Conservation (phyloP, 345 rosid genomes). For the Syzygium grande region DNA sequence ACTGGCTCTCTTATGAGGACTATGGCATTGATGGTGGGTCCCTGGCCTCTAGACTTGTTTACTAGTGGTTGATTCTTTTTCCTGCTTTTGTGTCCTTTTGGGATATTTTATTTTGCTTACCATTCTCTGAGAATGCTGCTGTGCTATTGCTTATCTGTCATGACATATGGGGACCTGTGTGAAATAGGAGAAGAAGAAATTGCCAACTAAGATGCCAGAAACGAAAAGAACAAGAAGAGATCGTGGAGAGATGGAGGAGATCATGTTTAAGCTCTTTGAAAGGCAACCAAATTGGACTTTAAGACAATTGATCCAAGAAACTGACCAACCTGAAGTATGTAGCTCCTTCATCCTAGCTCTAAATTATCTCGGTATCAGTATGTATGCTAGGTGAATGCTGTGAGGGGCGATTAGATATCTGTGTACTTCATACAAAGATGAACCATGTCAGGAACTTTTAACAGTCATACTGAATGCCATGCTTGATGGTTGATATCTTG, state of each 20-base stretch:
- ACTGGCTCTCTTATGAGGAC: conserved; percentile 81
- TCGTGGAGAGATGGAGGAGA: conserved; percentile 78
- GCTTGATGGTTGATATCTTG: neutral
- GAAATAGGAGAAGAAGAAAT: conserved; percentile 69
- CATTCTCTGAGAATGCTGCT: neutral
- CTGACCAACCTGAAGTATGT: conserved; percentile 87
- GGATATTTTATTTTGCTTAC: neutral
- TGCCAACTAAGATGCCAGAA: conserved; percentile 39
- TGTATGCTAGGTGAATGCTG: neutral
- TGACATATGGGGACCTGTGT: neutral
- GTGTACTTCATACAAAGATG: neutral
- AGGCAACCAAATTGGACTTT: conserved; percentile 84
- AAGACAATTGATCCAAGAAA: conserved; percentile 71
- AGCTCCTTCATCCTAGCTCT: neutral
- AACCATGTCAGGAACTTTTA: neutral
- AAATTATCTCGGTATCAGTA: neutral
- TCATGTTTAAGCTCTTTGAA: conserved; percentile 90
- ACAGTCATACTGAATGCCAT: neutral
- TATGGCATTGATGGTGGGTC: conserved; percentile 47
- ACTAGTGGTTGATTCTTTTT: neutral
- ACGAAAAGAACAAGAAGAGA: conserved; percentile 83
- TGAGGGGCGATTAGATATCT: neutral
- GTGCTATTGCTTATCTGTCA: neutral
- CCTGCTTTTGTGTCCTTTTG: neutral
- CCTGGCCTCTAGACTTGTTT: neutral